Evolutionary conservation across 345 rosid genomes (phyloP).

Genomic region (Cardamine resedifolia): DNA sequence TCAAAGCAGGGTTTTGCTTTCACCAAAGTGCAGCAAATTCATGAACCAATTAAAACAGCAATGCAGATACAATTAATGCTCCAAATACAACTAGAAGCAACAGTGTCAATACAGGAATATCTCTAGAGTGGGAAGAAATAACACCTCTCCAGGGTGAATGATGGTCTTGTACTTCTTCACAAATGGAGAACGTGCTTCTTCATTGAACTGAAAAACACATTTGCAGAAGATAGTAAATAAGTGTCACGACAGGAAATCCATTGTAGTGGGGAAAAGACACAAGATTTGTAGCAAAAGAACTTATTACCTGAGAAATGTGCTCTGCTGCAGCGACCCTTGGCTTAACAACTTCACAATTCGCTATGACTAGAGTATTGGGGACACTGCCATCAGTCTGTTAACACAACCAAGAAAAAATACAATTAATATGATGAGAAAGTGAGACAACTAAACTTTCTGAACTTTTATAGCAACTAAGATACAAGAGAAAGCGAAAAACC

Average conservation of each 20-base stretch:
- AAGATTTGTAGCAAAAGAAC: neutral
- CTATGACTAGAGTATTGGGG: slow-evolving; percentile 84
- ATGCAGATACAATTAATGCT: slow-evolving; percentile 1
- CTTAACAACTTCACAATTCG: slow-evolving; percentile 81
- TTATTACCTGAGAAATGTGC: slow-evolving; percentile 72
- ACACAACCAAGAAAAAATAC: slow-evolving; percentile 22
- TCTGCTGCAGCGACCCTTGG: slow-evolving; percentile 90
- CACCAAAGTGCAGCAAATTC: neutral
- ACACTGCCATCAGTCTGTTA: slow-evolving; percentile 84
- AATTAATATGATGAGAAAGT: neutral
- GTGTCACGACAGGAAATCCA: neutral
- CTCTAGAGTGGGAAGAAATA: slow-evolving; percentile 5
- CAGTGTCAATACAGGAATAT: neutral
- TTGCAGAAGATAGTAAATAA: slow-evolving; percentile 23
- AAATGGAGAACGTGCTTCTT: slow-evolving; percentile 98
- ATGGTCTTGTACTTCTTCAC: slow-evolving; percentile 98
- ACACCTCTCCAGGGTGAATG: slow-evolving; percentile 99
- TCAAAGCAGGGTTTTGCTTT: neutral
- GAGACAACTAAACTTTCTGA: slow-evolving; percentile 19
- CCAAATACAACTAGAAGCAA: neutral
- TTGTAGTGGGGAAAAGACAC: neutral
- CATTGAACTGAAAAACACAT: slow-evolving; percentile 72
- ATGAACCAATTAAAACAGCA: slow-evolving; percentile 23
- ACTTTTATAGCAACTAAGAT: slow-evolving; percentile 2
- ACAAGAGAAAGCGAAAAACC: neutral